A percentile compares a stretch with the other conserved stretches of the same genome.
Evolutionary conservation across 2,329 filamentous ascomycete genomes (phyloP).

Genomic region (Lecanicillium sp.): DNA sequence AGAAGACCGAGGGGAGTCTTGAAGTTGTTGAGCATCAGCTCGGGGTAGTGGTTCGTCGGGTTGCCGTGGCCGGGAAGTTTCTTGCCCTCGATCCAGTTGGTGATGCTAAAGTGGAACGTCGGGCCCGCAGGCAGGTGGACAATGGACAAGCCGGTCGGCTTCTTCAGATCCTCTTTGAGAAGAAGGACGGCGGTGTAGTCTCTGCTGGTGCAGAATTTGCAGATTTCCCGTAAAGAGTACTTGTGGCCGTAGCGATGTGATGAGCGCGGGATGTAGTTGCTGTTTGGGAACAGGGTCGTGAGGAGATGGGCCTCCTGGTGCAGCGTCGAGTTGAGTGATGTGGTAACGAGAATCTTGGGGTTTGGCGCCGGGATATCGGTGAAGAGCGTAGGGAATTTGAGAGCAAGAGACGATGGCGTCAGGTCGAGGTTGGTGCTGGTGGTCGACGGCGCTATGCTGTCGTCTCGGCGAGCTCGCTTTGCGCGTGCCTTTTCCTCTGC

Average conservation of each 20-base stretch:
- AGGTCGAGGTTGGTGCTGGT: slow-evolving; percentile 59
- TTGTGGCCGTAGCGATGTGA: slow-evolving; percentile 81
- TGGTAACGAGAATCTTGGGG: slow-evolving; percentile 90
- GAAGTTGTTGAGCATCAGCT: slow-evolving; percentile 91
- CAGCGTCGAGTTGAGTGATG: slow-evolving; percentile 79
- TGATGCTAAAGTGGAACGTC: slow-evolving; percentile 87
- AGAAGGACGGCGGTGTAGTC: slow-evolving; percentile 81
- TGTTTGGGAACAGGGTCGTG: slow-evolving; percentile 77
- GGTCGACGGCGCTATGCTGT: slow-evolving; percentile 51
- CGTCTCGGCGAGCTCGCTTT: slow-evolving; percentile 40
- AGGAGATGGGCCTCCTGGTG: slow-evolving; percentile 77
- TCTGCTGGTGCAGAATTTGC: slow-evolving; percentile 73
- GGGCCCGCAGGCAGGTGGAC: slow-evolving; percentile 79
- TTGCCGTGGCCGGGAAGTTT: slow-evolving; percentile 84
- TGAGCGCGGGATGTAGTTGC: slow-evolving; percentile 79
- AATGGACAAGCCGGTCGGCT: slow-evolving; percentile 73
- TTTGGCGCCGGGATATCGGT: slow-evolving; percentile 50
- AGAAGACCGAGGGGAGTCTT: slow-evolving; percentile 85
- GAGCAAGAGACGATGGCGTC: slow-evolving; percentile 52
- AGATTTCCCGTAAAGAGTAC: slow-evolving; percentile 87
- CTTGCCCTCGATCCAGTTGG: slow-evolving; percentile 84
- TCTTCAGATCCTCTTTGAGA: slow-evolving; percentile 84
- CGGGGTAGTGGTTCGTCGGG: slow-evolving; percentile 82
- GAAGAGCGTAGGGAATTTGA: slow-evolving; percentile 59
- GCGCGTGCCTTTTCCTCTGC: slow-evolving; percentile 38